Base-by-base conservation (phyloP, 1,139 yeast species). In the Saccharomyces uvarum region DNA sequence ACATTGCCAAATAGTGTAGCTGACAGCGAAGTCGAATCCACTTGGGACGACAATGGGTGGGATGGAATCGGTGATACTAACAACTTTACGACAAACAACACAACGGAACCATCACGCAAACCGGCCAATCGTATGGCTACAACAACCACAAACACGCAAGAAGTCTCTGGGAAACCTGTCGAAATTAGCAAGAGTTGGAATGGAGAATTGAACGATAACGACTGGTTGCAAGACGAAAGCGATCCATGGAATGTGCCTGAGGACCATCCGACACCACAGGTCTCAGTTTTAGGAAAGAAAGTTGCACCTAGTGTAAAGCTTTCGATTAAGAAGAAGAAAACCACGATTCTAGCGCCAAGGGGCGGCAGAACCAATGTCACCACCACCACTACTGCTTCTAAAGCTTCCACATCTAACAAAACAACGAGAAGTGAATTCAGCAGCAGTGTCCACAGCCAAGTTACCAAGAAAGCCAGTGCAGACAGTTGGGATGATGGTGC, bases 121-220 rank as follows among this genome's bases (percentile, higher is more conserved):
- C 3, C 3, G 3, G 26, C 32, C 5, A 54, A 41, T 13, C 57
- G 49, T n/a, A 42, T 31, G 7, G 47, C 28, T 6, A 24, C 26
- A 14, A 29, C 50, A 14, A 21, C 28, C 1, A 24, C 32, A n/a
- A 11, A 11, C 9, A 13, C 29, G 8, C 54, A 38, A 21, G 14
- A 27, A 2, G 7, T 38, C 7, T 27, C 16, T 6, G 57, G 57
- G 8, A 53, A 33, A 64, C 51, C 53, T 7, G 59, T 57, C 8
- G 49, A 56, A 16, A 48, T 59, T 1, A 57, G 56, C 29, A 59
- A 62, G 47, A 58, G 65, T 2, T 64, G 67, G 67, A 59, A 61
- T 48, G 55, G 51, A 26, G 58, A 59, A 5, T 33, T 60, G 14
- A 53, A 54, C 19, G 55, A 38, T 38, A 16, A 38, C 5, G 44